phyloP scores from a whole-genome alignment of 2,329 filamentous ascomycete genomes.

The Fusarium paranaense region DNA sequence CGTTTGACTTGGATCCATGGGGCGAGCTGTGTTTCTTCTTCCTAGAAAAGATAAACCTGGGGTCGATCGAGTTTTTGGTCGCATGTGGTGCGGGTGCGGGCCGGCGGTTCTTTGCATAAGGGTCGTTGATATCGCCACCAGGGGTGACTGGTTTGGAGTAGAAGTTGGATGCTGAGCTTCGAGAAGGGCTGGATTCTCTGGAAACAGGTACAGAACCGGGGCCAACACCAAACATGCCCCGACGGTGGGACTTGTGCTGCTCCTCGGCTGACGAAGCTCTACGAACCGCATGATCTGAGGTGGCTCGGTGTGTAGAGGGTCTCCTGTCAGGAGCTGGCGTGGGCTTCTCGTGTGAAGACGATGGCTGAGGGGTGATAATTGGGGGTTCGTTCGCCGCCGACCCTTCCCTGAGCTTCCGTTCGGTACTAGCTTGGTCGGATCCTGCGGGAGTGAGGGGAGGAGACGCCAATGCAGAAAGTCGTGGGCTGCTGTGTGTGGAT shows the following conservation, averaged over 20 bases:
- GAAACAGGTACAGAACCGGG: slow-evolving; percentile 68
- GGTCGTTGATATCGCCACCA: slow-evolving; percentile 82
- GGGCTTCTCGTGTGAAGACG: slow-evolving; percentile 65
- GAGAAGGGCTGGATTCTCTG: slow-evolving; percentile 73
- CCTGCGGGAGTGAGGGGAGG: slow-evolving; percentile 90
- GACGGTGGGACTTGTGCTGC: slow-evolving; percentile 59
- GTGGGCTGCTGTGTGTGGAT: slow-evolving; percentile 76
- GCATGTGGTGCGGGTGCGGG: slow-evolving; percentile 75
- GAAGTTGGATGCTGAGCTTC: slow-evolving; percentile 69
- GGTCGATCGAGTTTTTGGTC: slow-evolving; percentile 74
- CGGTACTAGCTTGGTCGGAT: slow-evolving; percentile 61
- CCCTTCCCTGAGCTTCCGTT: slow-evolving; percentile 49
- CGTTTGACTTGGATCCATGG: slow-evolving; percentile 62
- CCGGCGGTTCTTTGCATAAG: slow-evolving; percentile 86
- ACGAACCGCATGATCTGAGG: slow-evolving; percentile 57
- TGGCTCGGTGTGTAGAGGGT: slow-evolving; percentile 55
- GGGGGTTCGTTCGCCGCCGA: slow-evolving; percentile 54
- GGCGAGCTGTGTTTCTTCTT: slow-evolving; percentile 76
- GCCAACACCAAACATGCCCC: slow-evolving; percentile 65
- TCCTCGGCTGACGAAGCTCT: slow-evolving; percentile 56
- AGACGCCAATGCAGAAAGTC: slow-evolving; percentile 80
- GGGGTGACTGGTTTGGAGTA: slow-evolving; percentile 84
- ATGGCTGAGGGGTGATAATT: slow-evolving; percentile 77
- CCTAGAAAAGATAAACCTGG: slow-evolving; percentile 84
- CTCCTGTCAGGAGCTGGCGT: slow-evolving; percentile 56